A percentile compares a stretch with the other conserved stretches of the same genome.
These are phyloP conservation scores for Paramecium sexaurelia DNA, from an alignment of 73 alveolate species.

Conservation along the genomic window DNA sequence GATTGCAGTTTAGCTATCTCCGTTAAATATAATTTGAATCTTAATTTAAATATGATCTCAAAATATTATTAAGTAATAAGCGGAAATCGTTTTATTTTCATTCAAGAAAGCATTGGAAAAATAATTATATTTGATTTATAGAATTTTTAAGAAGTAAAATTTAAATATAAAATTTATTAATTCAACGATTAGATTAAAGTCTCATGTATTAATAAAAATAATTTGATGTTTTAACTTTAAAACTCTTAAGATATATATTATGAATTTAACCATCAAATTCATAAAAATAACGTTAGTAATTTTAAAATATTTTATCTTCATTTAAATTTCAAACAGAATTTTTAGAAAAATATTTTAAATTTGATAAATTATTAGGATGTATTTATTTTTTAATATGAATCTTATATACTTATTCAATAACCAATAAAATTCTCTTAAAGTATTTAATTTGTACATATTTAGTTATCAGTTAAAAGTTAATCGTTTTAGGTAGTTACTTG, in stretches of 20 bases:
- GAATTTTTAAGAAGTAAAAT: rapidly evolving
- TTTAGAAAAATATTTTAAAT: not conserved
- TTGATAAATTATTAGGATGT: not conserved
- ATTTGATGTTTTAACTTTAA: not conserved
- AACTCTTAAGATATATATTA: not conserved
- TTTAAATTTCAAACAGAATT: not conserved
- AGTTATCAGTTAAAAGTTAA: not conserved
- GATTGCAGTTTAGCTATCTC: not conserved
- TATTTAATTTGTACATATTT: not conserved
- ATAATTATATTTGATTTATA: not conserved
- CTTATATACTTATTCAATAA: not conserved
- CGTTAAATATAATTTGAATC: not conserved
- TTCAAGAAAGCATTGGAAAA: not conserved
- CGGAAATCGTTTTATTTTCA: too few species aligned
- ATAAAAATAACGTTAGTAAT: too few species aligned
- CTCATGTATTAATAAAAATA: not conserved
- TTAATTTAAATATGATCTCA: not conserved
- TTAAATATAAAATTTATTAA: not conserved
- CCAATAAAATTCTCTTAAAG: not conserved
- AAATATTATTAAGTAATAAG: not conserved
- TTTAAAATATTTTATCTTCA: too few species aligned
- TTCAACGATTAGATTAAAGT: not conserved
- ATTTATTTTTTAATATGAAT: not conserved
- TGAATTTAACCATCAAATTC: too few species aligned
- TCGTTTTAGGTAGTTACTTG: not conserved